Conservation (phyloP, 257 asterid species). For the Galeopsis tetrahit region DNA sequence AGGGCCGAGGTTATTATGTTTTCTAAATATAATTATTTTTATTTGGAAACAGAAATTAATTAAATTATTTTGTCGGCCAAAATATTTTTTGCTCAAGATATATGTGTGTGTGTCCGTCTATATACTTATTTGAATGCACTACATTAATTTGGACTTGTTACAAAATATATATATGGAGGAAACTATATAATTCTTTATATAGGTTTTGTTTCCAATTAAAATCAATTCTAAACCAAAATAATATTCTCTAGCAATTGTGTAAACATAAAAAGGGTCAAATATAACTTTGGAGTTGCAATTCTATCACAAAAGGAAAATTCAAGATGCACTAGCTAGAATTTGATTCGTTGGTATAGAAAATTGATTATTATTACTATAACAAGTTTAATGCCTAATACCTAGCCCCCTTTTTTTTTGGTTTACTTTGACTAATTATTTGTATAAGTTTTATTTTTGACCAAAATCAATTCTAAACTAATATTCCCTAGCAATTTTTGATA, state of each 20-base stretch:
- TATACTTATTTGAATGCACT: no score
- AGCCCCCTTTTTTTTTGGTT: no score
- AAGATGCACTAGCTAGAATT: slow-evolving; percentile 23
- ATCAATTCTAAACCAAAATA: background rate
- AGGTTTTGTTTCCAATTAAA: background rate
- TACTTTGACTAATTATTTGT: no score
- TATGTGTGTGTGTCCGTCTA: no score
- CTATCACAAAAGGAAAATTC: slow-evolving; percentile 30
- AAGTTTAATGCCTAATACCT: background rate
- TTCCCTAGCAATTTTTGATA: no score
- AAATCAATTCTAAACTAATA: no score
- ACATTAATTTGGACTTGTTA: no score
- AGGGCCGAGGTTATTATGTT: no score
- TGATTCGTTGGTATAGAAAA: slow-evolving; percentile 17
- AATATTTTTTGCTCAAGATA: no score
- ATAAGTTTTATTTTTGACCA: no score
- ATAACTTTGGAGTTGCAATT: slow-evolving; percentile 34
- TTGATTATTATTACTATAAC: slow-evolving; percentile 6
- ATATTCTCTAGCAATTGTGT: slow-evolving; percentile 31
- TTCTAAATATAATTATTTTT: background rate
- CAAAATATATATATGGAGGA: no score
- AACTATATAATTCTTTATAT: background rate
- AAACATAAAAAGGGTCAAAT: slow-evolving; percentile 32
- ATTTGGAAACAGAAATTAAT: background rate
- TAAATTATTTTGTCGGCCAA: background rate